These are phyloP conservation scores for Phytophthora sp. DNA, from an alignment of 352 stramenopile species.

Conservation along the genomic window DNA sequence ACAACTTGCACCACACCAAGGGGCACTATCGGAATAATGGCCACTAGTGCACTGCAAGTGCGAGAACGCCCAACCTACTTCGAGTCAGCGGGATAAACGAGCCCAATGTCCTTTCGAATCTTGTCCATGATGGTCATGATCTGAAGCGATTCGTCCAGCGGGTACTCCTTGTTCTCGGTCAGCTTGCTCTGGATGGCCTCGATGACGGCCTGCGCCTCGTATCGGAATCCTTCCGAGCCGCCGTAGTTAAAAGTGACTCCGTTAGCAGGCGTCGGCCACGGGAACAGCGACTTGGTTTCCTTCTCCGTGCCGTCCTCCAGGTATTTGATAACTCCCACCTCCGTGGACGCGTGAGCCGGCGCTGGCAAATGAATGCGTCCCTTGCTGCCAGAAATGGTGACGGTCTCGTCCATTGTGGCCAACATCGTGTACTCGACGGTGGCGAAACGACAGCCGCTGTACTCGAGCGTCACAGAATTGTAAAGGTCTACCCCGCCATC, in stretches of 20 bases:
- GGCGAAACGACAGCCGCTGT: constrained; percentile 58
- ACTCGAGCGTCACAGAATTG: constrained; percentile 68
- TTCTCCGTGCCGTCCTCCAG: constrained; percentile 37
- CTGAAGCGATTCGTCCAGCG: constrained; percentile 60
- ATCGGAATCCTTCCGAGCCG: constrained; percentile 64
- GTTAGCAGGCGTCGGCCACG: constrained; percentile 37
- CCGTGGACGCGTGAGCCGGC: constrained; percentile 61
- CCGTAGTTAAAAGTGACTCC: constrained; percentile 19
- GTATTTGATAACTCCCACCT: constrained; percentile 52
- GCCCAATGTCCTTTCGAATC: constrained; percentile 59
- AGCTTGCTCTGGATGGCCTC: constrained; percentile 60
- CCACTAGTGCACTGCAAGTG: not conserved
- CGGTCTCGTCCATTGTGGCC: constrained; percentile 64
- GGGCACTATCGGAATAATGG: not conserved
- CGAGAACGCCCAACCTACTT: constrained; percentile 12
- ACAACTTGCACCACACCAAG: not conserved
- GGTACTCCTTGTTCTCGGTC: constrained; percentile 51
- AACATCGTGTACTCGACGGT: constrained; percentile 76
- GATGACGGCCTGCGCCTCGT: constrained; percentile 76
- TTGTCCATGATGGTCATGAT: constrained; percentile 72
- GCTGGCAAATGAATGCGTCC: constrained; percentile 71
- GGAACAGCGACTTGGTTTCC: constrained; percentile 49
- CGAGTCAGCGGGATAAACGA: constrained; percentile 45
- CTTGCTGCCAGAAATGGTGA: constrained; percentile 76
- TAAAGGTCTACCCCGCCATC: constrained; percentile 60